Evolutionary conservation across 306 rosid genomes (phyloP).

Genomic region (Albizia julibrissin): DNA sequence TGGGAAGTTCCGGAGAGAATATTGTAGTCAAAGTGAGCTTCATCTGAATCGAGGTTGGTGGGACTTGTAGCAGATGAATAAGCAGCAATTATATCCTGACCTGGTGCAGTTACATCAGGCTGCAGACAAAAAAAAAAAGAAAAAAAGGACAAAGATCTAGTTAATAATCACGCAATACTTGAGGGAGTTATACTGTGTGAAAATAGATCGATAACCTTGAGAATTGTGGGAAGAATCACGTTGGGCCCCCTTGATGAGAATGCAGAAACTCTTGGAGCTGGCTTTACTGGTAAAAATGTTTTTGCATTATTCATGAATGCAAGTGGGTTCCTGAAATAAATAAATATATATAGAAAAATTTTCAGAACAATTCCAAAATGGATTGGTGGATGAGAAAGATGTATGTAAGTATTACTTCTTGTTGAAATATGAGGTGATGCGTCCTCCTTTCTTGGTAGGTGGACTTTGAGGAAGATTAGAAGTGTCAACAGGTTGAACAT

Average conservation of each 20-base stretch:
- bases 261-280: slow-evolving; percentile 57
- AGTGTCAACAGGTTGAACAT: neutral
- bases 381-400: neutral
- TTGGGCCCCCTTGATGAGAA: slow-evolving; percentile 57
- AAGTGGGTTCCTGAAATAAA: slow-evolving; percentile 26
- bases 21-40: neutral
- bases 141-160: no score
- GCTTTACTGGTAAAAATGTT: slow-evolving; percentile 38
- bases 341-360: neutral
- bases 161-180: no score
- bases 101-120: neutral
- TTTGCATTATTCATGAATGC: slow-evolving; percentile 41
- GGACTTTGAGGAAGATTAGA: neutral
- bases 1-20: neutral
- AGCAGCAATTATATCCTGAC: neutral
- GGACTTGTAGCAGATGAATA: no score
- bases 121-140: neutral
- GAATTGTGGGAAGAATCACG: slow-evolving; percentile 26
- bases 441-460: neutral
- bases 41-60: no score
- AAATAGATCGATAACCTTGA: slow-evolving; percentile 46
- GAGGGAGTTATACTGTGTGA: neutral
- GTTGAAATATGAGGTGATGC: no score
- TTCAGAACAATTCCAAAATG: neutral
- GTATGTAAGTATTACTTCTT: no score